Evolutionary conservation across 306 rosid species (phyloP).

Genomic region (Vigna mungo): DNA sequence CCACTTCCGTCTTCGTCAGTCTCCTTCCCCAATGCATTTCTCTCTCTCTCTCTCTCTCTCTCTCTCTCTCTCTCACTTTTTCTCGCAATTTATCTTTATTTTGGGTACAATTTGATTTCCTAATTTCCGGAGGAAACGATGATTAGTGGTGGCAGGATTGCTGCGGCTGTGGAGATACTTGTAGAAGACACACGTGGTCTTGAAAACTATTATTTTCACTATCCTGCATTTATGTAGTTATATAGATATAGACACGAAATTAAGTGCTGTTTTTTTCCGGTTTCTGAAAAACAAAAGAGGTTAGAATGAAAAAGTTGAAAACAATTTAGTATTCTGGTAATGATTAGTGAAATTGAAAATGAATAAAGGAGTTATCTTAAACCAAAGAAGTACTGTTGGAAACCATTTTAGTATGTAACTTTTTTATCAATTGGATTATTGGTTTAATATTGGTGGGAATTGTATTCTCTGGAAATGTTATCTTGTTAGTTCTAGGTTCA

Average conservation of each 20-base stretch:
- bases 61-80: neutral
- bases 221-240: neutral
- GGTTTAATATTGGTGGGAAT: conserved; percentile 30
- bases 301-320: neutral
- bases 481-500: conserved; percentile 15
- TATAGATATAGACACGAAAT: neutral
- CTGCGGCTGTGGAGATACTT: no score
- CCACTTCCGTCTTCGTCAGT: conserved; percentile 84
- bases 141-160: neutral
- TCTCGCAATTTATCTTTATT: neutral
- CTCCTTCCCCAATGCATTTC: neutral
- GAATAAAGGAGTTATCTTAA: neutral
- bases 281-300: no score
- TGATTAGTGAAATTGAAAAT: neutral
- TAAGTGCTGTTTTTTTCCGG: neutral
- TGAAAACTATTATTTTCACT: neutral
- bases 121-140: conserved; percentile 13
- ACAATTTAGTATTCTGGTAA: neutral
- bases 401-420: conserved; percentile 7
- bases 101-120: neutral
- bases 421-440: conserved; percentile 28
- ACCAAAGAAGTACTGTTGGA: neutral
- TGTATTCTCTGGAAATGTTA: conserved; percentile 22
- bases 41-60: neutral
- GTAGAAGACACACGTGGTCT: neutral